phyloP scores from a whole-genome alignment of 139 green algal species.

The Chlorella vulgaris region DNA sequence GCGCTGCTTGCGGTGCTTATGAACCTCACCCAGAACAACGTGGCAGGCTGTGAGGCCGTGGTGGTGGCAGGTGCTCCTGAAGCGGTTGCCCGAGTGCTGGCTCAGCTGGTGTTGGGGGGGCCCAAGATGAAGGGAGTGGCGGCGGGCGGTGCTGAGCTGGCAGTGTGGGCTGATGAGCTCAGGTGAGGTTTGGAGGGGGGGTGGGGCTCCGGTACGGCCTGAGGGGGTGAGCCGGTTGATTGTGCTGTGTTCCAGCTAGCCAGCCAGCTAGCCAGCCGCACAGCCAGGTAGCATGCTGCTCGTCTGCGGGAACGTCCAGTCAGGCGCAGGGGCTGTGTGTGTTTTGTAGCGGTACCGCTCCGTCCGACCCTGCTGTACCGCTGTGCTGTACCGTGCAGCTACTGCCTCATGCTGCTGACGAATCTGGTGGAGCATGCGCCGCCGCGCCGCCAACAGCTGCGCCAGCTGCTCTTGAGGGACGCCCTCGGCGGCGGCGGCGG shows the following conservation, averaged over 20 bases:
- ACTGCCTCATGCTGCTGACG: conserved; percentile 73
- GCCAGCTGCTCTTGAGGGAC: conserved; percentile 3
- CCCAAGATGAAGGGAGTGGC: conserved; percentile 15
- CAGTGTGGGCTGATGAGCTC: conserved; percentile 42
- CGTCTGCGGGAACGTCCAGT: too few species aligned
- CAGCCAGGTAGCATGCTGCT: too few species aligned
- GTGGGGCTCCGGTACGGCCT: background rate
- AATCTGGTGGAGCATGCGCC: conserved; percentile 63
- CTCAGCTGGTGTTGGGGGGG: conserved; percentile 3
- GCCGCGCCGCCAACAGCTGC: conserved; percentile 7
- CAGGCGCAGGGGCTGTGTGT: too few species aligned
- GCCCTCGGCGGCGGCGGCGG: background rate
- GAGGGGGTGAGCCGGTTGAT: too few species aligned
- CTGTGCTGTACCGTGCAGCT: background rate
- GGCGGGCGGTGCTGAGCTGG: conserved; percentile 12
- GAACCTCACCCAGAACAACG: conserved; percentile 77
- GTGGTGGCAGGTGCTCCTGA: conserved; percentile 41
- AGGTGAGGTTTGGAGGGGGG: background rate
- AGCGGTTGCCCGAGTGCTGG: conserved; percentile 24
- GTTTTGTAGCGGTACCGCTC: too few species aligned
- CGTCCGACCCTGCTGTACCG: background rate
- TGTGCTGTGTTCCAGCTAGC: background rate
- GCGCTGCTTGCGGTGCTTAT: conserved; percentile 67
- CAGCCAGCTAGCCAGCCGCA: too few species aligned
- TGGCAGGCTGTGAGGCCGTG: conserved; percentile 47